Evolutionary conservation across 2,329 filamentous ascomycete genomes (phyloP), one percentile per base, ranked within the genome.

Genomic region (Penicillium sp.): DNA sequence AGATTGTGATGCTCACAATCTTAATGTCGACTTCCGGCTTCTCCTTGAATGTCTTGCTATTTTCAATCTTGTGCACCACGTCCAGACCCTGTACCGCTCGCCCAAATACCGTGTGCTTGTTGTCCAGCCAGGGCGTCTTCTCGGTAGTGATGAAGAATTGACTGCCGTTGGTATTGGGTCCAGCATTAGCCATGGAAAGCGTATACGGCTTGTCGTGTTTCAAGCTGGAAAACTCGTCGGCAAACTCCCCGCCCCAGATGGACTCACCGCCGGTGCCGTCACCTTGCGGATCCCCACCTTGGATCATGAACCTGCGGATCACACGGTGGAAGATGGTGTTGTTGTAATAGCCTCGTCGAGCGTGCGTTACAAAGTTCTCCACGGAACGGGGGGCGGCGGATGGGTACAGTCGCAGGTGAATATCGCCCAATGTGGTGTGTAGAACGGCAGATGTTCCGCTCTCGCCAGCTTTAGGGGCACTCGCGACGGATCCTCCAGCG

Each of bases 91-190:
- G 88, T 30, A 93, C 87, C 1, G 91, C 92, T 33, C 94, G 82
- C 0, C 94, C 94, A 69, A 99, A 99, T 46, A 99, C 90, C 0
- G 93, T 97, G 71, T 99, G 94, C 72, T 97, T 96, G 58, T 89
- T 87, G 70, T 99, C 94, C 46, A 99, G 75, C 94, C 94, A 99
- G 5, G 91, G 88, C 78, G 94, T 91, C 77, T 96, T 96, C 74
- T 97, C 95, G 0, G 93, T 97, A 0, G 94, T 99, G 61, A 99
- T 96, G 66, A 99, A 99, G 71, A 99, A 99, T 71, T 99, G 94
- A 66, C 89, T 94, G 12, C 89, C 94, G 69, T 99, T 99, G 29
- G 92, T 97, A 65, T 93, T 91, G 0, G 91, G 91, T 0, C 94
- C 94, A 0, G 94, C 93, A 71, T 99, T 99, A 10, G 94, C 94